A percentile compares a stretch with the other conserved stretches of the same genome.
Conservation (phyloP, 371 early-diverging fungal genomes). For the Mucor mucedo region DNA sequence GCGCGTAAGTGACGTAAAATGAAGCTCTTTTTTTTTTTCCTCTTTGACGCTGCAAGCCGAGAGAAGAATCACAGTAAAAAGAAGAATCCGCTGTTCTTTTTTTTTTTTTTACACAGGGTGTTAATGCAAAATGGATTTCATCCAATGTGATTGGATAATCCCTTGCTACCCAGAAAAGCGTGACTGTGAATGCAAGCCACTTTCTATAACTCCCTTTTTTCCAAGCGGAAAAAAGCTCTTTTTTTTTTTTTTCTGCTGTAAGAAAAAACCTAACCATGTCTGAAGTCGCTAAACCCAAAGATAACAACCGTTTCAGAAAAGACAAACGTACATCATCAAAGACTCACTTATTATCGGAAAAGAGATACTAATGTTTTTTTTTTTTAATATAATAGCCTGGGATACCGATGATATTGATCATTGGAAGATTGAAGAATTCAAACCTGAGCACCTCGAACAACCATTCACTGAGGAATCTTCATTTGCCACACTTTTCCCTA, state of each 20-base stretch:
- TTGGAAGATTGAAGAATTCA: slow-evolving; percentile 94
- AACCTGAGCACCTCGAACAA: slow-evolving; percentile 75
- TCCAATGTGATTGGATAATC: too few relatives aligned
- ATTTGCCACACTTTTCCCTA: slow-evolving; percentile 98
- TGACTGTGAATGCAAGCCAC: not conserved
- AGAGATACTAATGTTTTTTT: not conserved
- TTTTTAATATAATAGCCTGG: slow-evolving; percentile 66
- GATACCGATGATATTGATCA: slow-evolving; percentile 94
- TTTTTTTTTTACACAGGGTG: not conserved
- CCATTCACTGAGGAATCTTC: slow-evolving; percentile 96
- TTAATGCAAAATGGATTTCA: not conserved
- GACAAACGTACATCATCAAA: slow-evolving; percentile 39
- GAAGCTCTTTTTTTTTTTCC: too few relatives aligned
- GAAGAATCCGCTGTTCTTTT: too few relatives aligned
- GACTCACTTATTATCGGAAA: not conserved
- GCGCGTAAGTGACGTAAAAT: too few relatives aligned
- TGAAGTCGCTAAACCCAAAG: slow-evolving; percentile 23
- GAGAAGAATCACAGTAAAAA: too few relatives aligned
- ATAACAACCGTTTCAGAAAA: slow-evolving; percentile 45
- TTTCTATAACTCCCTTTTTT: too few relatives aligned
- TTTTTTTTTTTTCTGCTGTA: too few relatives aligned
- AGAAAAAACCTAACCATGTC: slow-evolving; percentile 2
- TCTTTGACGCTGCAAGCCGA: too few relatives aligned
- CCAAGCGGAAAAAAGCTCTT: too few relatives aligned
- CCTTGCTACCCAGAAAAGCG: too few relatives aligned